Base-by-base conservation (phyloP, 2,329 filamentous ascomycete genomes). In the Lecanicillium sp. region DNA sequence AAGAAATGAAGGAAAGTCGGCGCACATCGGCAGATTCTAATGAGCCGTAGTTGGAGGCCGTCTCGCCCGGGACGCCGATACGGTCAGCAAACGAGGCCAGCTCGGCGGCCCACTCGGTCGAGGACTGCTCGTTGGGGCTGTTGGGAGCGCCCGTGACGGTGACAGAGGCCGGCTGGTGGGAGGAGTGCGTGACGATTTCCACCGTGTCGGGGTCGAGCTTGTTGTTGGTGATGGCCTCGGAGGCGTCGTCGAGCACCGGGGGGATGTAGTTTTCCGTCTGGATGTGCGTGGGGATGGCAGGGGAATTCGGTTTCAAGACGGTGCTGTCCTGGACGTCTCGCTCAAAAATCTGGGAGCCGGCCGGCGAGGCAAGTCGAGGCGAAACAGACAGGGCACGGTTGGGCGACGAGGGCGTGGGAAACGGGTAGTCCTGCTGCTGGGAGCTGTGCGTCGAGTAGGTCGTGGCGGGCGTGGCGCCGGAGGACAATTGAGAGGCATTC, bases 241-340 rank as follows among this genome's bases (percentile, higher is more conserved):
- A 94, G 2, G 89, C 91, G 44, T 91, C 91, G 63, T 95, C 89
- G 40, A 97, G 75, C 11, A 94, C 90, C 0, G 91, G 80, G 7
- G 91, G 91, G 56, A 97, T 96, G 62, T 90, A 81, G 68, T 97
- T 90, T 65, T 97, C 91, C 7, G 89, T 95, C 58, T 90, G 83
- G 58, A 97, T 95, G 62, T 97, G 91, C 7, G 87, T 83, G 3
- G 91, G 91, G 52, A 96, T 93, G n/a, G 88, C 87, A 1, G 87
- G 84, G 3, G 87, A 91, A 52, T 78, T 82, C 51, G 89, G 85
- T 33, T 78, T 71, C n/a, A 81, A 67, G 3, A 78, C 60, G 24
- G 78, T 72, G 59, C 80, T 80, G 60, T 96, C 90, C 66, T 96
- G 91, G 20, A 97, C 91, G 64, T 90, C 88, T 60, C 91, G 86